Conservation (phyloP, 768 basidiomycete genomes). For the Collybia sp. region DNA sequence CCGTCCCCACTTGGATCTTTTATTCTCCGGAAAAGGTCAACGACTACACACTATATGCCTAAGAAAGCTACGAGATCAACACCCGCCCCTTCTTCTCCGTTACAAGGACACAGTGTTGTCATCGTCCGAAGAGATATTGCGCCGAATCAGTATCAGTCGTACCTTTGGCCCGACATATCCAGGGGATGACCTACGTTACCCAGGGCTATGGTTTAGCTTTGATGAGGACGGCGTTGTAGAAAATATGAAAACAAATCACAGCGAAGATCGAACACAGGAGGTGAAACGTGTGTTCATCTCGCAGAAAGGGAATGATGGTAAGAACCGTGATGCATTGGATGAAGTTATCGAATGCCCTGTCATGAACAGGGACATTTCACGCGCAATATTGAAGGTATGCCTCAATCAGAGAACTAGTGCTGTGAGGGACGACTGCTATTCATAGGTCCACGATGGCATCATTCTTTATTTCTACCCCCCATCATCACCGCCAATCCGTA, state of each 20-base stretch:
- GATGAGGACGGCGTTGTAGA: slow-evolving; percentile 67
- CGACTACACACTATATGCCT: slow-evolving; percentile 76
- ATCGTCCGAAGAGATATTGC: slow-evolving; percentile 53
- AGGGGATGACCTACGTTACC: slow-evolving; percentile 71
- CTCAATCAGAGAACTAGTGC: neutral
- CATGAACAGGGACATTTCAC: slow-evolving; percentile 70
- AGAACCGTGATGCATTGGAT: slow-evolving; percentile 62
- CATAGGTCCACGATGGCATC: slow-evolving; percentile 71
- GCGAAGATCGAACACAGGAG: slow-evolving; percentile 68
- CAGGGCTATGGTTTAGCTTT: slow-evolving; percentile 81
- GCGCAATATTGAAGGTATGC: slow-evolving; percentile 64
- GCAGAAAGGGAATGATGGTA: slow-evolving; percentile 58
- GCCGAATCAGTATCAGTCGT: slow-evolving; percentile 60
- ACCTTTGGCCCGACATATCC: slow-evolving; percentile 84
- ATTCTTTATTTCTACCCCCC: slow-evolving; percentile 63
- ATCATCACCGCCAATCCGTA: slow-evolving; percentile 42
- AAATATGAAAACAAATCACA: slow-evolving; percentile 41
- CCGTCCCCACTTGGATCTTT: slow-evolving; percentile 78
- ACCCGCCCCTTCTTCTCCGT: slow-evolving; percentile 62
- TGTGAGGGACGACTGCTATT: neutral
- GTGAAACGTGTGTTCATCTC: slow-evolving; percentile 72
- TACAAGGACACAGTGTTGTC: slow-evolving; percentile 66
- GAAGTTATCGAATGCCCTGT: slow-evolving; percentile 60
- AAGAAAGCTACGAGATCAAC: slow-evolving; percentile 59
- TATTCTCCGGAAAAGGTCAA: slow-evolving; percentile 78